Evolutionary conservation across 116 monocot species (phyloP), one percentile per base, ranked within the genome.

Genomic region (Cymodocea nodosa): DNA sequence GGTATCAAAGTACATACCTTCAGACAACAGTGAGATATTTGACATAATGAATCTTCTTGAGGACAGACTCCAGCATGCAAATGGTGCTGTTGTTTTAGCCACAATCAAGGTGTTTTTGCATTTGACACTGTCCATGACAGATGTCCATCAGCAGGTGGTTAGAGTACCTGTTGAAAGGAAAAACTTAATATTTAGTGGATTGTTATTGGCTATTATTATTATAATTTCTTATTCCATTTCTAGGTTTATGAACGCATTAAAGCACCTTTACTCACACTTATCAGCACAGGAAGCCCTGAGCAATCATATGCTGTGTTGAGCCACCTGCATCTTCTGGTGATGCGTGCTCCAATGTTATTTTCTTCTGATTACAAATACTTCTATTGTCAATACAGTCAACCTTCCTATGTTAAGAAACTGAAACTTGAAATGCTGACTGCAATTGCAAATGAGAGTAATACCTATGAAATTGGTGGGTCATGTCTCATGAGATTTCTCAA

Each of bases 341-440:
- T 91, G 86, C 87, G 97, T 50, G 97, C 97, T 56, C 91, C 97
- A 62, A 84, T 91, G 83, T 73, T 97, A 36, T 97, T 97, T 76
- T 87, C 90, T 35, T 83, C 95, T 55, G 95, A 97, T 73, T 97
- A 90, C 73, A 95, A 97, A 60, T 83, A 91, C 64, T 97, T 97
- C 60, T 97, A 97, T 70, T 88, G 88, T 68, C 97, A 97, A 51
- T 97, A 88, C 52, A 88, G 85, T 67, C 78, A 97, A 40, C 97
- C 97, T 75, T 91, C 91, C 22, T 97, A 91, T 84, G 91, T 91
- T 49, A 91, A 97, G 74, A 97, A 97, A 68, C 65, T 97, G 56
- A 97, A 97, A 68, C 91, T 97, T 77, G 97, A 97, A 75, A 97
- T 97, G 97, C 69, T 97, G 72, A 97, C 97, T 79, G 91, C 92